Percentiles rank a stretch among this genome's conserved stretches.
Evolutionary conservation across 2,329 filamentous ascomycete genomes (phyloP).

Genomic region (Dactylellina leptospora): DNA sequence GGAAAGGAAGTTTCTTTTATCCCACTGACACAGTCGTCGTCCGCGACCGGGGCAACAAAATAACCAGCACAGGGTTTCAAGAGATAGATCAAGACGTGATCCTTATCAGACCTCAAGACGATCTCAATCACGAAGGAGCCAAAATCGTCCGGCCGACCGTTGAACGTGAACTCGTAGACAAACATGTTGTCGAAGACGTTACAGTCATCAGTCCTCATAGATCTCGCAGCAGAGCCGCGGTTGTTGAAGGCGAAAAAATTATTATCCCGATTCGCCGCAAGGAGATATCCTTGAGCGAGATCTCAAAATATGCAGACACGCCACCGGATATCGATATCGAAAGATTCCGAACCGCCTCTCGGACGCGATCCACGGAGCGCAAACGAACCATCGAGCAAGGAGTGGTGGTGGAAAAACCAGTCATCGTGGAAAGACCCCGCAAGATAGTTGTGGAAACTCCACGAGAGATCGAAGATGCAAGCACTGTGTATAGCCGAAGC

Average conservation of each 20-base stretch:
- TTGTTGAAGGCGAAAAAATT: conserved; percentile 23
- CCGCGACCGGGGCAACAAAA: conserved; percentile 35
- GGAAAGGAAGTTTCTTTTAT: conserved; percentile 50
- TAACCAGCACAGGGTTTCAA: conserved; percentile 31
- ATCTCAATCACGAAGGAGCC: conserved; percentile 34
- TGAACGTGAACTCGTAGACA: conserved; percentile 17
- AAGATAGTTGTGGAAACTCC: conserved; percentile 29
- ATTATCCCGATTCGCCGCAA: conserved; percentile 47
- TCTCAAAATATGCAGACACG: conserved; percentile 37
- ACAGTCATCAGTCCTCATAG: conserved; percentile 33
- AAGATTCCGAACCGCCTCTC: not conserved
- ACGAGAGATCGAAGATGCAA: conserved; percentile 37
- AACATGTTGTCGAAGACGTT: conserved; percentile 33
- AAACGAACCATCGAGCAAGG: conserved; percentile 13
- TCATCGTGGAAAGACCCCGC: conserved; percentile 20
- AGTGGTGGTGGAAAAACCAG: conserved; percentile 10
- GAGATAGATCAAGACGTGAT: conserved; percentile 49
- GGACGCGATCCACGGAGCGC: not conserved
- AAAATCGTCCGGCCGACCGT: conserved; percentile 16
- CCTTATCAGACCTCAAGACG: conserved; percentile 34
- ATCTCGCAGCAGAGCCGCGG: not conserved
- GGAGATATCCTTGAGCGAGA: conserved; percentile 27
- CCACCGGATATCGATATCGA: conserved; percentile 43
- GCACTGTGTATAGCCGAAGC: conserved; percentile 17
- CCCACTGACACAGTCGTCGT: conserved; percentile 45